A percentile compares a stretch with the other conserved stretches of the same genome.
These are phyloP conservation scores for Torulaspora gathmanii DNA, from an alignment of 805 yeast species.

Conservation along the genomic window DNA sequence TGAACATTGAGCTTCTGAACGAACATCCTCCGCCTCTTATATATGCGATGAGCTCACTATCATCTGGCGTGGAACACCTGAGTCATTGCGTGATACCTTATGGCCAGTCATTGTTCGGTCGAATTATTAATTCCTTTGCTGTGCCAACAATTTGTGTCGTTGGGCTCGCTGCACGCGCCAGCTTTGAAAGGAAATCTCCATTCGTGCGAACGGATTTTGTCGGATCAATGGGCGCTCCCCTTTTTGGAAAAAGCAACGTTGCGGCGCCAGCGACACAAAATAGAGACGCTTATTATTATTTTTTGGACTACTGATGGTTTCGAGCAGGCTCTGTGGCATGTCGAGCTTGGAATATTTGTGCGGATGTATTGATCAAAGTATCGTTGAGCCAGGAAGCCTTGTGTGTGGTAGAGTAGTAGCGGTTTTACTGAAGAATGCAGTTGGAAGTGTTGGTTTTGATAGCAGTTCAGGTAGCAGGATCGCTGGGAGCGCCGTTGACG, in stretches of 20 bases:
- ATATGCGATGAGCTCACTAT: not conserved
- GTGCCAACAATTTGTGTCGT: conserved; percentile 1
- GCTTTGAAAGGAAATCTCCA: not conserved
- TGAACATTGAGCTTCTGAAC: not conserved
- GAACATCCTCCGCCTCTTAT: not conserved
- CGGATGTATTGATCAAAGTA: not conserved
- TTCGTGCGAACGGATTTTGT: conserved; percentile 4
- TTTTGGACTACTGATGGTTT: not conserved
- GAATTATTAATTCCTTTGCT: not conserved
- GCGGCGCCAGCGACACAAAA: conserved; percentile 5
- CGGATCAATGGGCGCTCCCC: not conserved
- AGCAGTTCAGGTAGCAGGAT: not conserved
- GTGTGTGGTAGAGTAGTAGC: not conserved
- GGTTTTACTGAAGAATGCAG: not conserved
- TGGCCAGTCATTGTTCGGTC: not conserved
- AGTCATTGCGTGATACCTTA: not conserved
- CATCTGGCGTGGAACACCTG: not conserved
- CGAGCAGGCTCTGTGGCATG: not conserved
- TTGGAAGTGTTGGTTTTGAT: not conserved
- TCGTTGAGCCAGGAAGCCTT: not conserved
- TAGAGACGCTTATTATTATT: not conserved
- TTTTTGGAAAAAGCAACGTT: not conserved
- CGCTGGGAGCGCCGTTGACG: not conserved
- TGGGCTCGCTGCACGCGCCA: not conserved
- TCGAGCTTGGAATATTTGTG: not conserved